These are phyloP conservation scores for Camillea tinctor DNA, from an alignment of 2,329 filamentous ascomycete genomes.

Conservation along the genomic window DNA sequence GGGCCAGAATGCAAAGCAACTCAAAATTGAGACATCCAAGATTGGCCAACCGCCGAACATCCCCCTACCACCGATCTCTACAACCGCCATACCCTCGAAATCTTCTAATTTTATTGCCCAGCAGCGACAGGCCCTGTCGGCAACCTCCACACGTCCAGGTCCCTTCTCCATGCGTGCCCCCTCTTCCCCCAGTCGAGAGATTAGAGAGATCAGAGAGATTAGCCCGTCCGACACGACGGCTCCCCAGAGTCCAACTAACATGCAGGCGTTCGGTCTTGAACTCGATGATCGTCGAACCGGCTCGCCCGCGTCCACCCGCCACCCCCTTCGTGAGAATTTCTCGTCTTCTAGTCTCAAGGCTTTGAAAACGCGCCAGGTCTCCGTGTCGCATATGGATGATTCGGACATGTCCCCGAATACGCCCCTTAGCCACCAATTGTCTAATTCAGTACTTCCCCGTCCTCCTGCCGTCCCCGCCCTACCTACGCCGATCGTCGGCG, in stretches of 20 bases:
- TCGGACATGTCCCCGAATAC: slow-evolving; percentile 72
- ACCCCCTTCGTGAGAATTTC: slow-evolving; percentile 63
- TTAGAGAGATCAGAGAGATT: slow-evolving; percentile 22
- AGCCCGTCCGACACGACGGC: slow-evolving; percentile 24
- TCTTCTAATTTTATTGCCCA: slow-evolving; percentile 39
- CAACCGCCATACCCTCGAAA: slow-evolving; percentile 27
- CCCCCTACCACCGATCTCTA: slow-evolving; percentile 22
- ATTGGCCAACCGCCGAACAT: slow-evolving; percentile 27
- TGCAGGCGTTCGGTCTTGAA: slow-evolving; percentile 32
- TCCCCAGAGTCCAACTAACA: slow-evolving; percentile 32
- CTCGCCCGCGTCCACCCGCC: slow-evolving; percentile 51
- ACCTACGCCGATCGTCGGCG: slow-evolving; percentile 65
- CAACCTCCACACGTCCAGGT: slow-evolving; percentile 33
- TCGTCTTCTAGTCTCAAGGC: slow-evolving; percentile 70
- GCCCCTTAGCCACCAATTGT: slow-evolving; percentile 68
- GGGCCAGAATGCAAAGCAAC: slow-evolving; percentile 73
- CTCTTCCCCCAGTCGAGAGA: slow-evolving; percentile 33
- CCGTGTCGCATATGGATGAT: slow-evolving; percentile 60
- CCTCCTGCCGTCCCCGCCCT: slow-evolving; percentile 59
- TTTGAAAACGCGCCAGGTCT: slow-evolving; percentile 72
- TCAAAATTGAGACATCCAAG: slow-evolving; percentile 79
- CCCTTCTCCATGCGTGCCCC: slow-evolving; percentile 35
- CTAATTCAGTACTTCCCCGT: slow-evolving; percentile 43
- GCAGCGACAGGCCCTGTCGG: slow-evolving; percentile 42
- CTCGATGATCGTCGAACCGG: slow-evolving; percentile 44